Conservation (phyloP, 257 asterid species). For the Lycium barbarum region DNA sequence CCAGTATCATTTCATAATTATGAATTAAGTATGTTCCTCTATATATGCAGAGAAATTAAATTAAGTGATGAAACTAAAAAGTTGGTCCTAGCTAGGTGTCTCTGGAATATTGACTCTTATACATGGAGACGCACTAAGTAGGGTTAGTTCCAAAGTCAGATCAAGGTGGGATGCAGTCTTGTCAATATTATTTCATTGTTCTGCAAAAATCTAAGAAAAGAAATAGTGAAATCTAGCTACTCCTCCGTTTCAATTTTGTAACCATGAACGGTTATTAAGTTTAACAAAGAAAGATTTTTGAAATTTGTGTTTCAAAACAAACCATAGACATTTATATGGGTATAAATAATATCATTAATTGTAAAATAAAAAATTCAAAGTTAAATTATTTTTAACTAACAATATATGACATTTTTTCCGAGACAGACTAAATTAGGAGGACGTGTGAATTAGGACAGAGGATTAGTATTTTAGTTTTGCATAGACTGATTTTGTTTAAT, state of each 20-base stretch:
- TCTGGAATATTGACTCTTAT: conserved; percentile 1
- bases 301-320: neutral
- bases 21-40: neutral
- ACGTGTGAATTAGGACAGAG: no score
- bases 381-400: no score
- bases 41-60: neutral
- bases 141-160: neutral
- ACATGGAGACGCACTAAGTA: neutral
- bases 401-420: no score
- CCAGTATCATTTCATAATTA: neutral
- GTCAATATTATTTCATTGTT: conserved; percentile 3
- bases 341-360: no score
- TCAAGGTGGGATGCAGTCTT: conserved; percentile 26
- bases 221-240: neutral
- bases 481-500: no score
- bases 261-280: neutral
- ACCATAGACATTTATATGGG: no score
- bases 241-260: neutral
- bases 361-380: no score
- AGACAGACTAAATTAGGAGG: no score
- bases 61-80: neutral
- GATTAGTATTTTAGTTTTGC: no score
- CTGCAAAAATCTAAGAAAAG: neutral
- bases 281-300: no score
- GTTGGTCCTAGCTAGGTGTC: neutral